Evolutionary conservation across 345 rosid species (phyloP).

Genomic region (sweet orange (Citrus sinensis)): DNA sequence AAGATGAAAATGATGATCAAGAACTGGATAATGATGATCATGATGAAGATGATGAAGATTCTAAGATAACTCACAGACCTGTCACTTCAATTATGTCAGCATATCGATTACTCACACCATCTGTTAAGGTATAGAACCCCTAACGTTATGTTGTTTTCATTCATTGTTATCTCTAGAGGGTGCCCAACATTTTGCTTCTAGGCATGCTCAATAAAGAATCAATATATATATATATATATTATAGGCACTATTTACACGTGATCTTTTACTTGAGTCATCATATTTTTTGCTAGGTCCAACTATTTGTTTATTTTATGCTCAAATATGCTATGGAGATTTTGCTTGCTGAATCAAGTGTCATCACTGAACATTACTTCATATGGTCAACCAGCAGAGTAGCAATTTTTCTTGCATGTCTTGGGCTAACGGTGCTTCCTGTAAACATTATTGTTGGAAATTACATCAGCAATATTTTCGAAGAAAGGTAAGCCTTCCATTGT

Average conservation of each 20-base stretch:
- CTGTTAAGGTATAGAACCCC: conserved; percentile 48
- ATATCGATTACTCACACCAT: conserved; percentile 65
- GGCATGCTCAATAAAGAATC: not conserved
- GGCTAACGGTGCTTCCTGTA: conserved; percentile 79
- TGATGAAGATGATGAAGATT: conserved; percentile 43
- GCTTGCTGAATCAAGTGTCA: conserved; percentile 76
- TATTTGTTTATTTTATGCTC: conserved; percentile 80
- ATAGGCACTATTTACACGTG: not conserved
- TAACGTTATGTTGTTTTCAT: not conserved
- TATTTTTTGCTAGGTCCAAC: conserved; percentile 49
- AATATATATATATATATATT: too few relatives aligned
- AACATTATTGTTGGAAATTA: conserved; percentile 70
- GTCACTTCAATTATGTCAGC: conserved; percentile 70
- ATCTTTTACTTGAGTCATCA: not conserved
- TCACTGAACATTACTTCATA: conserved; percentile 59
- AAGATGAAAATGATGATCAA: conserved; percentile 38
- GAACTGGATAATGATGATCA: conserved; percentile 25
- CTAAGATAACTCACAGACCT: conserved; percentile 36
- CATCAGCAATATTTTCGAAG: conserved; percentile 80
- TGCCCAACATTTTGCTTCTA: not conserved
- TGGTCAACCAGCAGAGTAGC: conserved; percentile 76
- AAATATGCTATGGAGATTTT: conserved; percentile 83
- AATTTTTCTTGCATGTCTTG: conserved; percentile 67
- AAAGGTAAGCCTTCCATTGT: conserved; percentile 41
- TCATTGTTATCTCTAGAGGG: not conserved